Evolutionary conservation across 768 basidiomycete species (phyloP).

Genomic region (Leccinum longicurvipes): DNA sequence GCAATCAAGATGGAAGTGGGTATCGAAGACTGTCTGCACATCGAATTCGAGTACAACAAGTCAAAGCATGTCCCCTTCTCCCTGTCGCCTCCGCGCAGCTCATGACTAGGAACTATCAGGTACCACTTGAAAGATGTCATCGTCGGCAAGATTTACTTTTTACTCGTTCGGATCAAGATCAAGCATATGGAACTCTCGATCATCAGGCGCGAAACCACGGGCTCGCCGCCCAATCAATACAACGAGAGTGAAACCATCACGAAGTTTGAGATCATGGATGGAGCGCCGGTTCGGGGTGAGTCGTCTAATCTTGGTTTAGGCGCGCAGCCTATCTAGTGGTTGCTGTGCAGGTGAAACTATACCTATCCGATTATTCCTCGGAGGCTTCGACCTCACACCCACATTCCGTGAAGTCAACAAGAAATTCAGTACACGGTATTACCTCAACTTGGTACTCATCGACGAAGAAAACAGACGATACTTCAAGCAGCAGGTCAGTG

Average conservation of each 20-base stretch:
- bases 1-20: constrained; percentile 99
- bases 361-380: constrained; percentile 95
- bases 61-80: constrained; percentile 68
- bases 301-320: background rate
- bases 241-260: constrained; percentile 99
- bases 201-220: constrained; percentile 95
- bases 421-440: constrained; percentile 96
- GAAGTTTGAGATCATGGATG: constrained; percentile 82
- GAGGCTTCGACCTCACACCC: constrained; percentile 96
- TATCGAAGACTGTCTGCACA: constrained; percentile 97
- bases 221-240: constrained; percentile 97
- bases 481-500: constrained; percentile 88
- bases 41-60: constrained; percentile 99
- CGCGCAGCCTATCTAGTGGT: background rate
- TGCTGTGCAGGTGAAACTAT: constrained; percentile 84
- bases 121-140: constrained; percentile 99
- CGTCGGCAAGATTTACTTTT: constrained; percentile 98
- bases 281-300: constrained; percentile 89
- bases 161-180: constrained; percentile 98
- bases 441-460: constrained; percentile 94
- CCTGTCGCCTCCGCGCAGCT: background rate
- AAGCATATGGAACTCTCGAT: constrained; percentile 99
- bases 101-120: constrained; percentile 39
- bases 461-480: constrained; percentile 98
- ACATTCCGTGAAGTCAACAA: constrained; percentile 99